These are phyloP conservation scores for Xanthoparmelia taractica DNA, from an alignment of 495 filamentous ascomycete genomes.

Conservation along the genomic window DNA sequence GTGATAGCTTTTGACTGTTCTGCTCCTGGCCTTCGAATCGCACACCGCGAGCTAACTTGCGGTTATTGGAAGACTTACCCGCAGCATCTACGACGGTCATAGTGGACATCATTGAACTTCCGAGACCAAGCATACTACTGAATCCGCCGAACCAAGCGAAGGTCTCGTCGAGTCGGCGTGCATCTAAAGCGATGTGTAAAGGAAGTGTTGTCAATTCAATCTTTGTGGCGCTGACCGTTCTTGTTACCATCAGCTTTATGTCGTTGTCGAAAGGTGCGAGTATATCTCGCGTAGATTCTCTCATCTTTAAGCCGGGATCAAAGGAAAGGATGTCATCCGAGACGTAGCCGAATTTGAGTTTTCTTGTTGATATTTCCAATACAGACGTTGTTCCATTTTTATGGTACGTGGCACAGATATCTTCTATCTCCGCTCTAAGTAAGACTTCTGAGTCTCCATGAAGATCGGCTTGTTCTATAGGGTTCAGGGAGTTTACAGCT, in stretches of 20 bases:
- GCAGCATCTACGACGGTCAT: slow-evolving; percentile 44
- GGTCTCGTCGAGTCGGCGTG: slow-evolving; percentile 76
- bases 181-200: slow-evolving; percentile 65
- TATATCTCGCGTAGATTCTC: slow-evolving; percentile 59
- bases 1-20: slow-evolving; percentile 24
- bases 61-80: slow-evolving; percentile 26
- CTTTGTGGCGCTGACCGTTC: slow-evolving; percentile 44
- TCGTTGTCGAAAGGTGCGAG: slow-evolving; percentile 53
- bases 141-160: slow-evolving; percentile 85
- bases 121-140: slow-evolving; percentile 82
- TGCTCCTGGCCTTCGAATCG: slow-evolving; percentile 55
- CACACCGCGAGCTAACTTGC: slow-evolving; percentile 51
- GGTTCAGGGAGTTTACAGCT: not conserved
- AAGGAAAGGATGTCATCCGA: slow-evolving; percentile 73
- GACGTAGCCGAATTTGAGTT: slow-evolving; percentile 65
- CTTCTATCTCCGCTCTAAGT: slow-evolving; percentile 41
- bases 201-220: slow-evolving; percentile 77
- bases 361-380: slow-evolving; percentile 48
- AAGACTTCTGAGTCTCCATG: slow-evolving; percentile 41
- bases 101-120: slow-evolving; percentile 72
- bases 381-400: slow-evolving; percentile 28
- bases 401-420: slow-evolving; percentile 37
- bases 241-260: slow-evolving; percentile 52
- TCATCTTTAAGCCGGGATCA: slow-evolving; percentile 55
- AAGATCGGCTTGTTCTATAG: not conserved